Evolutionary conservation across 2,329 filamentous ascomycete genomes (phyloP), one percentile per base, ranked within the genome.

Genomic region (Colletotrichum sp.): DNA sequence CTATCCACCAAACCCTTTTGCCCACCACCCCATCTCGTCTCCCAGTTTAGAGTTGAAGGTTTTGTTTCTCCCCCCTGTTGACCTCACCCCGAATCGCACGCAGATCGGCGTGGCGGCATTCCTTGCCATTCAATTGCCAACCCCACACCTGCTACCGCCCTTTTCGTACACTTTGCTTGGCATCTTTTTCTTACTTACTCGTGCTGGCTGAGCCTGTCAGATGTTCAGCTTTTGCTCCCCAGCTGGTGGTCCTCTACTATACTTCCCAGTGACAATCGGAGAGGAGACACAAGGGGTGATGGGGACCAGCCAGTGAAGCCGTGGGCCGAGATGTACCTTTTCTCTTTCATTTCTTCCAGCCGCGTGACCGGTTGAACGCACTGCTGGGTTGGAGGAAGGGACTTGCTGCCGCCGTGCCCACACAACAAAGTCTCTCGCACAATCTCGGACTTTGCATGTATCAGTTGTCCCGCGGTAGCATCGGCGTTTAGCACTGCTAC

Each of bases 41-140:
- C 34, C 60, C 48, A 39, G 48, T 71, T 71, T 71, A 71, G 48
- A 75, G 72, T 75, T 71, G 72, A 34, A 48, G 48, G 59, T 59
- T 60, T 48, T 65, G 60, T 70, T 36, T 71, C 60, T 34, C 26
- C 6, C 68, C 72, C 72, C 68, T 65, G 66, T 30, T 34, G 22
- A 30, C 59, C 18, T 57, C 48, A 44, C 55, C 32, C 66, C 59
- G n/a, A 64, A 62, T 73, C 39, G 34, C 39, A 63, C 39, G 60
- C 67, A 18, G 67, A 75, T 75, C 72, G 72, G 57, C 72, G 67
- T 32, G 44, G 32, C 65, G 44, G 66, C 71, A 73, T 64, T 57
- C 67, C 59, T 39, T 36, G 39, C 55, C 55, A 15, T 34, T 32
- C 26, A n/a, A 12, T 44, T 22, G 8, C 55, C 34, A 59, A 64